Evolutionary conservation across 345 rosid genomes (phyloP), one percentile per base, ranked within the genome.

Genomic region (Kernera saxatilis): DNA sequence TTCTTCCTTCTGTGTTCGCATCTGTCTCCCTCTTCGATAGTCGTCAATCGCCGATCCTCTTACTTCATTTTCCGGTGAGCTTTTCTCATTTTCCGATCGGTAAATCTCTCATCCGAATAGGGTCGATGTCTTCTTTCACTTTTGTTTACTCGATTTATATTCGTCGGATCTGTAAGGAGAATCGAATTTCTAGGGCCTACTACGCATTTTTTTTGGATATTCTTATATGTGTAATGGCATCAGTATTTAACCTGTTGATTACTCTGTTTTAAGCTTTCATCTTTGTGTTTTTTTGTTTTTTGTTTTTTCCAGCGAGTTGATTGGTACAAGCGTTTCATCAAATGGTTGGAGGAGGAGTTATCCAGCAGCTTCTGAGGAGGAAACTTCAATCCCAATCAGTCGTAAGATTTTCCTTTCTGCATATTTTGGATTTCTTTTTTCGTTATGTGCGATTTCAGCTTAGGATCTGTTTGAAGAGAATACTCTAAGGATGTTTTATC

Each of bases 281-380:
- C 5, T 59, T n/a, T 57, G 29, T 46, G 40, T 43, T 1, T 15
- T 50, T 69, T 37, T 43, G 4, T 15, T 50, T 69, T 37, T 19
- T 7, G 5, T 61, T 4, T 37, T 13, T 11, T 48, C 26, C 54
- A 73, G 72, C 1, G n/a, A 48, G 23, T 66, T 50, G 37, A 57
- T 74, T 67, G 78, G 73, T 30, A 40, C 59, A n/a, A 59, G 46
- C 8, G 45, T 74, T 51, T 74, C 8, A 41, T 41, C 40, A 78
- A 84, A 93, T 93, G 97, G 90, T 82, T 85, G 97, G 98, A 77
- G 96, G 93, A 71, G 88, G 93, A 69, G 77, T 90, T 53, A 88
- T 87, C 82, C 88, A 71, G 78, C 97, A 79, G 82, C 93, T 90
- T 76, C 81, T 93, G 39, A 84, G 90, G 79, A 84, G 87, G 81